Base-by-base conservation (phyloP, 2,329 filamentous ascomycete species). In the Triangularia verruculosa region DNA sequence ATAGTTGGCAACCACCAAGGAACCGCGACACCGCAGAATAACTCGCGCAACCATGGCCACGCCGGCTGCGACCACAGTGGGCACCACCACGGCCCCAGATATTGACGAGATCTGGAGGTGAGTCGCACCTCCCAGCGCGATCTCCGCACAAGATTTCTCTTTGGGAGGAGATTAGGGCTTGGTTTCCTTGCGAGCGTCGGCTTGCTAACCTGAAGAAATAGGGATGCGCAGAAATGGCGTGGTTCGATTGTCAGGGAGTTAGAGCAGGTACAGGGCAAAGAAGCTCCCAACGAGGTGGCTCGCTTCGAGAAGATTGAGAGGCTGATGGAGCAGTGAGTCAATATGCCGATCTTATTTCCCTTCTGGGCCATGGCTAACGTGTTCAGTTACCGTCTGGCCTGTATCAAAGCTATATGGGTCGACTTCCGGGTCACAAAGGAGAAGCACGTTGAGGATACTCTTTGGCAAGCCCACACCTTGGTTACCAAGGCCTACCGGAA, bases 401-500 rank as follows among this genome's bases (percentile, higher is more conserved):
- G 89, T 74, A 87, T 93, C 73, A 83, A 84, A 68, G 85, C 87
- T 62, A 87, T 94, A 64, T 90, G 92, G 73, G 78, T 84, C 73
- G 88, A 96, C 75, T 87, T 91, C 72, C 80, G 86, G 67, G 86
- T 84, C 77, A 87, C 89, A 58, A 82, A 80, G 65, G 79, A 80
- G 67, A 82, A 87, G 66, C 83, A 86, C 62, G 83, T 89, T 59
- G 92, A 97, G 75, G 77, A 80, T 63, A 83, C 82, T 65, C 83
- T 98, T 55, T 98, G 94, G 94, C 82, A 86, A 65, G 84, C 86
- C 60, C 94, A 98, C 76, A 83, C 85, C 66, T 84, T 86, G 70
- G 87, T 96, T 74, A 96, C 95, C 74, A 83, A 82, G 70, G 87
- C 89, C 72, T 97, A 94, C 78, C 86, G 91, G 72, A 89, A 87